Base-by-base conservation (phyloP, 179 eudicot genomes). In the Heliamphora ciliata region DNA sequence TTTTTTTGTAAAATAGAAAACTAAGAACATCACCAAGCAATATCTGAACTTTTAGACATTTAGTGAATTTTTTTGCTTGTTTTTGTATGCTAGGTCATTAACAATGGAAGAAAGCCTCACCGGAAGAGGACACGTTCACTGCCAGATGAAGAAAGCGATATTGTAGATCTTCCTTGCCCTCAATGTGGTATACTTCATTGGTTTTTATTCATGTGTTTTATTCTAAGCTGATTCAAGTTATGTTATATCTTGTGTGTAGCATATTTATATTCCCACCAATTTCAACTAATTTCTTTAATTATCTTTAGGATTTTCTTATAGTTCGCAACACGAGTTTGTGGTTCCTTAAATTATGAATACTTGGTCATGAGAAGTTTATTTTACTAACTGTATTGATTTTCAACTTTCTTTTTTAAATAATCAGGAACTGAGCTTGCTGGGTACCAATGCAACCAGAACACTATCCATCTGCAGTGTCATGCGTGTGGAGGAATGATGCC, bases 401-500 rank as follows among this genome's bases (percentile, higher is more conserved):
- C 8, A 47, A 58, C 69, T 17, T 47, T 40, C 4, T 31, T 31
- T 31, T 31, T 31, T 31, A 31, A 31, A 31, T 46, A 54, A 44
- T 81, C 87, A 95, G 98, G 85, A 81, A 85, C 87, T 80, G 87
- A 80, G 59, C 83, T 88, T 84, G 85, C 87, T 81, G 97, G 92
- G 71, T 95, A 90, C 74, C 89, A 79, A 76, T 95, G 98, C 90
- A 89, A 81, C 76, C 85, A 60, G 77, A 89, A 84, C 84, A 92
- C 92, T 52, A 79, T 87, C 74, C 98, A 95, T 90, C 86, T 94
- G 78, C 97, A 92, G 81, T 95, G 98, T 84, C 97, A 92, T 68
- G 85, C 87, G 69, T 95, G 98, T 83, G 91, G 98, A 77, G 98
- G 98, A 86, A 95, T 90, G 97, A 95, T 95, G 98, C 98, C 98